Base-by-base conservation (phyloP, 1,284 basidiomycete species). In the Ganoderma meredithae region DNA sequence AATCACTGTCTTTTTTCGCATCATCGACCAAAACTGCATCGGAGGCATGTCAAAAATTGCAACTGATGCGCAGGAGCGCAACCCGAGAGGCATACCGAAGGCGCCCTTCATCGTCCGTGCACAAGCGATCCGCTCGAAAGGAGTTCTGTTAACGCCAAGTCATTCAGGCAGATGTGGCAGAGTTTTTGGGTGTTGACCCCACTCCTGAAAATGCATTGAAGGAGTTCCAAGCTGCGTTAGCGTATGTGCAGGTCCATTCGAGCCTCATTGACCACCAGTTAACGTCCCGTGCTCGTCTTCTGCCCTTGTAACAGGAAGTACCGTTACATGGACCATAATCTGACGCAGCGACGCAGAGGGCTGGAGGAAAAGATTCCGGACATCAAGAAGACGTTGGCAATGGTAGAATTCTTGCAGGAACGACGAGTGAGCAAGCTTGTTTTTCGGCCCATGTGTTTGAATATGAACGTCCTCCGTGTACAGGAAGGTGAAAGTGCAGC, bases 361-460 rank as follows among this genome's bases (percentile, higher is more conserved):
- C 84, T 99, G 6, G 92, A 95, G 74, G 94, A 95, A 71, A 99
- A 99, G 86, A 97, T 99, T 60, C 97, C 97, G 0, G 98, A 99
- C 80, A 97, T 99, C 76, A 89, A 90, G 76, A 96, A 97, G 82
- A 99, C 97, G 1, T 81, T 99, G 59, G 84, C 86, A 67, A 98
- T 99, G 87, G 95, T 99, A 39, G 88, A 93, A 76, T 94, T 89
- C 76, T 80, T 99, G 56, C 90, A 91, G 71, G 89, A 92, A 69
- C 82, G 90, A 75, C 84, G 90, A 73, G 91, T 91, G 74, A 75
- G 89, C 83, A 1, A 49, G 47, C 40, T 36, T n/a, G 17, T 31
- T 10, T 55, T 10, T 27, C 33, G 52, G 22, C 39, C 39, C 36
- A 22, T 25, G 1, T n/a, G 41, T 47, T 40, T 3, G 33, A 15